Evolutionary conservation across 2,329 filamentous ascomycete species (phyloP).

Genomic region (Cordyceps sp.): DNA sequence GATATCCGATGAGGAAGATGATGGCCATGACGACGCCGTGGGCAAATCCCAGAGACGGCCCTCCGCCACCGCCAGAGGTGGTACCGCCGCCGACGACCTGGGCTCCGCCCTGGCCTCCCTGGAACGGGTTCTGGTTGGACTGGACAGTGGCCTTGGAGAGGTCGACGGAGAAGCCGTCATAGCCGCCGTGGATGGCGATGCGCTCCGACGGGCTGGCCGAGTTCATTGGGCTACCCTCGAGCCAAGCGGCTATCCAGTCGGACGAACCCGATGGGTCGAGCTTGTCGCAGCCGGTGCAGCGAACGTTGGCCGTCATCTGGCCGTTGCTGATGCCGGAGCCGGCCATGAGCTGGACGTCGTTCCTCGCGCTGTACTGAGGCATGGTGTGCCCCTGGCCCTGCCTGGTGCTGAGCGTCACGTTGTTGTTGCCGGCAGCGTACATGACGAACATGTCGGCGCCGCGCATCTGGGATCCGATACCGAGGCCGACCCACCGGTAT

Average conservation of each 20-base stretch:
- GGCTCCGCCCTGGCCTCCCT: too few species aligned
- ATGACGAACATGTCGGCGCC: constrained; percentile 45
- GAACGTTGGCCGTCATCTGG: constrained; percentile 43
- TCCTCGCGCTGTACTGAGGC: constrained; percentile 27
- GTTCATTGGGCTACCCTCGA: constrained; percentile 25
- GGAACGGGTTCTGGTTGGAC: constrained; percentile 37
- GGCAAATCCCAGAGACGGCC: constrained; percentile 4
- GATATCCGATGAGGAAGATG: constrained; percentile 41
- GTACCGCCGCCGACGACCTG: too few species aligned
- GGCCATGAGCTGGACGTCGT: constrained; percentile 33
- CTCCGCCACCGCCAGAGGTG: neutral
- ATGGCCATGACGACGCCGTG: constrained; percentile 47
- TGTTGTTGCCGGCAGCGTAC: constrained; percentile 45
- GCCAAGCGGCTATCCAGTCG: constrained; percentile 39
- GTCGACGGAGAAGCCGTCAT: constrained; percentile 28
- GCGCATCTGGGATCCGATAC: constrained; percentile 36
- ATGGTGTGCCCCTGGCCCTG: constrained; percentile 25
- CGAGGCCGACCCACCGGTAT: constrained; percentile 41
- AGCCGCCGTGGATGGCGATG: constrained; percentile 30
- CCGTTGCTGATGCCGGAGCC: constrained; percentile 38
- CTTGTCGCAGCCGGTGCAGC: constrained; percentile 33
- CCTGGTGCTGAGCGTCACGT: constrained; percentile 45
- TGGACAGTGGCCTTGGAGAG: constrained; percentile 27
- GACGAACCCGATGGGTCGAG: constrained; percentile 24
- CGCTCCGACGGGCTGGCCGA: constrained; percentile 20